Conservation (phyloP, 2,329 filamentous ascomycete genomes). For the Xylaria sp. region DNA sequence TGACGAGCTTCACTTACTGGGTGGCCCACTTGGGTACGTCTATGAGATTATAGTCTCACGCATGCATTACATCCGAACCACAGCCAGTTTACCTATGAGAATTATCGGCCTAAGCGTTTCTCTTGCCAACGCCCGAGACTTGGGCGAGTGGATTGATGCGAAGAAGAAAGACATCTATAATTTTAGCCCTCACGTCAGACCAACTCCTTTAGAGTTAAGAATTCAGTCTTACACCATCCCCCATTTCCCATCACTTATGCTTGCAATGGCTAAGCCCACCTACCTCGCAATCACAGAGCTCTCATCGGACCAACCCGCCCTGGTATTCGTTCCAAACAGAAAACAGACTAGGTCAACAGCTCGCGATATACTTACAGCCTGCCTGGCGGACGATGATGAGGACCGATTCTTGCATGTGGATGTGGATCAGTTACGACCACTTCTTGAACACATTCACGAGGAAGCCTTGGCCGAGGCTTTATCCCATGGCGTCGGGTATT, state of each 20-base stretch:
- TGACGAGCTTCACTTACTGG: conserved; percentile 93
- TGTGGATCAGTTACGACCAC: conserved; percentile 80
- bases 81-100: conserved; percentile 84
- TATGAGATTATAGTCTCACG: conserved; percentile 98
- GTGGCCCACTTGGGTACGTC: conserved; percentile 84
- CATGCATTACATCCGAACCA: conserved; percentile 94
- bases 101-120: conserved; percentile 93
- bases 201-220: conserved; percentile 90
- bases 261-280: conserved; percentile 96
- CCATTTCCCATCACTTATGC: conserved; percentile 97
- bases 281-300: conserved; percentile 90
- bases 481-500: conserved; percentile 95
- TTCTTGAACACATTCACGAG: conserved; percentile 86
- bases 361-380: conserved; percentile 86
- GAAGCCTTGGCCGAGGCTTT: conserved; percentile 87
- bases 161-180: conserved; percentile 99
- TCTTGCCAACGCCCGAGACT: conserved; percentile 88
- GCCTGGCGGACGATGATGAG: conserved; percentile 88
- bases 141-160: conserved; percentile 97
- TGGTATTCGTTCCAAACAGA: conserved; percentile 91
- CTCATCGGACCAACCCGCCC: conserved; percentile 86
- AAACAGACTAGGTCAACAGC: conserved; percentile 93
- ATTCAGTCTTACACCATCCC: conserved; percentile 96
- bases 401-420: conserved; percentile 92
- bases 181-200: conserved; percentile 91